Evolutionary conservation across 108 stramenopile species (phyloP), one percentile per base, ranked within the genome.

Genomic region (Poteriospumella lacustris): DNA sequence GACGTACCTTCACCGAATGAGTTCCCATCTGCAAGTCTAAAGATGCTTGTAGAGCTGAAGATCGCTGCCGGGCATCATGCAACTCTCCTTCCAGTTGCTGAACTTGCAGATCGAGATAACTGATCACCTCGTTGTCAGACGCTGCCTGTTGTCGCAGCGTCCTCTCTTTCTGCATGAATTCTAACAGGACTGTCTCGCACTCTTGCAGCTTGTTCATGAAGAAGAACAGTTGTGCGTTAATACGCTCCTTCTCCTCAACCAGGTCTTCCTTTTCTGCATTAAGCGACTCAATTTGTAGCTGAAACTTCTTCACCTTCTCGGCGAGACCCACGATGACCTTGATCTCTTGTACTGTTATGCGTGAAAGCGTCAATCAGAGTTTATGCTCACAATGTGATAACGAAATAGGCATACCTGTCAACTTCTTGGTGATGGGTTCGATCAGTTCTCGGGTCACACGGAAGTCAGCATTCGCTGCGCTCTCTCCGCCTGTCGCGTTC

Each of bases 31-130:
- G 60, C 31, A 64, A 24, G 36, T 64, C 60, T 24, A 64, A 64
- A 5, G 60, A 3, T 31, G 60, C 60, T 24, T 64, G 60, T 24
- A 64, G 31, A 24, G 28, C 33, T 5, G 3, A 5, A 5, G 12
- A 3, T 12, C 31, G 15, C 28, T 64, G 15, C 28, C 9, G 28
- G 31, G 36, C 33, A 12, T 64, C 60, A 3, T 34, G 29, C 60
- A 31, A 5, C 31, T 64, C 33, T 64, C 60, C 29, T 64, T 64
- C 60, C 31, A 64, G 31, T 5, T 64, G 33, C 36, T 64, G 60
- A 5, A 64, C 60, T 12, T 64, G 60, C 60, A 64, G 31, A 24
- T 64, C 60, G 31, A 64, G 60, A 64, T 64, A 64, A 5, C 33
- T 34, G 15, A 64, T 64, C 3, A 64, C 36, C 24, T 56, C 60